Evolutionary conservation across 192 early-diverging fungal genomes (phyloP).

Genomic region (Lunasporangiospora selenospora): DNA sequence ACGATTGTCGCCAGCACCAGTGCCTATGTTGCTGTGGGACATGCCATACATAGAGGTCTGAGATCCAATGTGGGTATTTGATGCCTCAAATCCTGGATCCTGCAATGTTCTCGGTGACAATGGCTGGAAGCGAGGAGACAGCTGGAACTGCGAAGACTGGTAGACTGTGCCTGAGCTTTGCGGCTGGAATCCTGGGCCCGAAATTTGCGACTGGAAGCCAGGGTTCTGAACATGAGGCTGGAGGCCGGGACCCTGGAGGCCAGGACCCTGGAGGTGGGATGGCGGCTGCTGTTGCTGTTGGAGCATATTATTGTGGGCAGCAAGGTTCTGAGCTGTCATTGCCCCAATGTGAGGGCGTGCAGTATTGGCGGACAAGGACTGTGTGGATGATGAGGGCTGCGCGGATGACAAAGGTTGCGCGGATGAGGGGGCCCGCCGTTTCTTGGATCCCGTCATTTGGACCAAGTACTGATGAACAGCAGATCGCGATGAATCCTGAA

Average conservation of each 20-base stretch:
- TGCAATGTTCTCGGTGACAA: slow-evolving; percentile 14
- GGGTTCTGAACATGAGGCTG: too few species aligned
- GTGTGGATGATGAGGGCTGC: slow-evolving; percentile 2
- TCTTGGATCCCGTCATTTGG: slow-evolving; percentile 59
- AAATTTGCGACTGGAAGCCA: slow-evolving; percentile 15
- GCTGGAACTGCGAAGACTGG: slow-evolving; percentile 36
- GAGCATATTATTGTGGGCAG: slow-evolving; percentile 11
- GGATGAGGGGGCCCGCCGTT: too few species aligned
- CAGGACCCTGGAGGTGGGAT: background rate
- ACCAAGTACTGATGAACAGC: slow-evolving; percentile 71
- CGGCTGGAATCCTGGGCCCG: slow-evolving; percentile 6
- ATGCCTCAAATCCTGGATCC: slow-evolving; percentile 14
- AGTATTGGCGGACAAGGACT: background rate
- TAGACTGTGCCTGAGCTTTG: too few species aligned
- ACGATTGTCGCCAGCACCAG: slow-evolving; percentile 14
- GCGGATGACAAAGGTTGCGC: too few species aligned
- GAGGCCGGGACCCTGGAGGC: too few species aligned
- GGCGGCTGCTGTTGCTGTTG: slow-evolving; percentile 28
- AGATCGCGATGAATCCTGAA: slow-evolving; percentile 68
- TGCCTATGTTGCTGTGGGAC: too few species aligned
- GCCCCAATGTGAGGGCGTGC: slow-evolving; percentile 9
- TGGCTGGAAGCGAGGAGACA: background rate
- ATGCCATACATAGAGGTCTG: too few species aligned
- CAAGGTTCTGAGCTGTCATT: slow-evolving; percentile 27
- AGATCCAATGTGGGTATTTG: too few species aligned